Evolutionary conservation across 306 rosid species (phyloP).

Genomic region (Rosa persica): DNA sequence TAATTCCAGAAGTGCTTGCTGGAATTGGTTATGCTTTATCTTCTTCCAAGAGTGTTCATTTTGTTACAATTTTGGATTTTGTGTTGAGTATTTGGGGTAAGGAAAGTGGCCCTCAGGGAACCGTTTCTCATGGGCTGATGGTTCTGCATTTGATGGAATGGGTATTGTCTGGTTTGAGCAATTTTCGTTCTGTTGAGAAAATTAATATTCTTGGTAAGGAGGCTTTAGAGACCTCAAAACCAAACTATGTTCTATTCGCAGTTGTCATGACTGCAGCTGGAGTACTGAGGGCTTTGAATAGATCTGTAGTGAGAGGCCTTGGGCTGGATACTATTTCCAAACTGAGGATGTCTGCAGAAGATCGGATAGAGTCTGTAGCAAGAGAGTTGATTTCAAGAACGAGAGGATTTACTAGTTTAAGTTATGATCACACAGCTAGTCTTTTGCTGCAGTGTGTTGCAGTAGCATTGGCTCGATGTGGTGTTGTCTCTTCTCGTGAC

Average conservation of each 20-base stretch:
- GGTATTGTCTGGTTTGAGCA: slow-evolving; percentile 56
- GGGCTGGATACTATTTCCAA: slow-evolving; percentile 37
- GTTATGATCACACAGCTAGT: slow-evolving; percentile 33
- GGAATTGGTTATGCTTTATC: slow-evolving; percentile 86
- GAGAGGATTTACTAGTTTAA: slow-evolving; percentile 16
- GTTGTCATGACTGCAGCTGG: slow-evolving; percentile 84
- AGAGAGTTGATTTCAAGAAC: slow-evolving; percentile 41
- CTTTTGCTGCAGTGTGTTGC: slow-evolving; percentile 66
- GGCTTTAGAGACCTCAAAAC: slow-evolving; percentile 45
- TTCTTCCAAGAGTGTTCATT: slow-evolving; percentile 50
- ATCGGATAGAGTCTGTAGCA: slow-evolving; percentile 50
- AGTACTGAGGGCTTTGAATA: slow-evolving; percentile 53
- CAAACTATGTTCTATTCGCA: slow-evolving; percentile 48
- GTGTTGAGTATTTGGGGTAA: slow-evolving; percentile 68
- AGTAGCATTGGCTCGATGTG: slow-evolving; percentile 64
- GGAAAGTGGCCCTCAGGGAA: slow-evolving; percentile 50
- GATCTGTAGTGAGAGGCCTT: slow-evolving; percentile 34
- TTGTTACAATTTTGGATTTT: slow-evolving; percentile 46
- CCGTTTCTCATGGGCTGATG: slow-evolving; percentile 62
- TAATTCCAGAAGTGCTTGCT: slow-evolving; percentile 65
- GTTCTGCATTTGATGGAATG: slow-evolving; percentile 76
- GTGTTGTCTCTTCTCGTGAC: slow-evolving; percentile 49
- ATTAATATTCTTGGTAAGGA: slow-evolving; percentile 32
- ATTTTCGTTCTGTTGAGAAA: slow-evolving; percentile 46
- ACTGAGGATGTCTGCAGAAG: slow-evolving; percentile 49